phyloP scores from a whole-genome alignment of 371 early-diverging fungal genomes.

The Smittium culicis region DNA sequence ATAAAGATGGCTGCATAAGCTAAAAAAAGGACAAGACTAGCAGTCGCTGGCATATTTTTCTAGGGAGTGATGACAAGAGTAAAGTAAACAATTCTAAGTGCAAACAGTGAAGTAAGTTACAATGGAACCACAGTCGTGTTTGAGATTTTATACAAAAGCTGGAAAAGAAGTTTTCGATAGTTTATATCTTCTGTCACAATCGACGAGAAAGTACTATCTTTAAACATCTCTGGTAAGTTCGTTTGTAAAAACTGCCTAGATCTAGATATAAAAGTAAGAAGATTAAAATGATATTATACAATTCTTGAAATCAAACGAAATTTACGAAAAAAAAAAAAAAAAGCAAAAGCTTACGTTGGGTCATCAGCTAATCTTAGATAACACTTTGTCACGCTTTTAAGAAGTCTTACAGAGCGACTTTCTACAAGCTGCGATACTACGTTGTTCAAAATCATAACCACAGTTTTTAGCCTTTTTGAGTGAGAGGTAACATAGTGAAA shows the following conservation, averaged over 20 bases:
- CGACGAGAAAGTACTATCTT: constrained; percentile 29
- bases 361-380: constrained; percentile 90
- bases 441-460: constrained; percentile 85
- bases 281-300: no score
- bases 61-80: background rate
- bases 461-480: constrained; percentile 92
- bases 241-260: constrained; percentile 27
- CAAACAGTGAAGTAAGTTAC: background rate
- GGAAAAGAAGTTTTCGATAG: constrained; percentile 28
- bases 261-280: constrained; percentile 9
- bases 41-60: no score
- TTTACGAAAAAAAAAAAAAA: no score
- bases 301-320: no score
- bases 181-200: constrained; percentile 30
- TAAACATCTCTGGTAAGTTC: constrained; percentile 23
- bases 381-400: constrained; percentile 92
- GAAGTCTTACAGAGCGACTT: constrained; percentile 64
- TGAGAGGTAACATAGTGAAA: constrained; percentile 95
- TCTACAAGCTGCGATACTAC: constrained; percentile 87
- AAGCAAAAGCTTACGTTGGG: constrained; percentile 26
- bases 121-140: background rate
- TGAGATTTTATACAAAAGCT: constrained; percentile 16
- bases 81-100: background rate
- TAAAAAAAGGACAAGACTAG: no score
- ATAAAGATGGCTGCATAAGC: no score